Percentiles rank a stretch among this genome's conserved stretches.
These are phyloP conservation scores for Graphiopsis chlorocephala DNA, from an alignment of 2,329 filamentous ascomycete species.

Conservation along the genomic window DNA sequence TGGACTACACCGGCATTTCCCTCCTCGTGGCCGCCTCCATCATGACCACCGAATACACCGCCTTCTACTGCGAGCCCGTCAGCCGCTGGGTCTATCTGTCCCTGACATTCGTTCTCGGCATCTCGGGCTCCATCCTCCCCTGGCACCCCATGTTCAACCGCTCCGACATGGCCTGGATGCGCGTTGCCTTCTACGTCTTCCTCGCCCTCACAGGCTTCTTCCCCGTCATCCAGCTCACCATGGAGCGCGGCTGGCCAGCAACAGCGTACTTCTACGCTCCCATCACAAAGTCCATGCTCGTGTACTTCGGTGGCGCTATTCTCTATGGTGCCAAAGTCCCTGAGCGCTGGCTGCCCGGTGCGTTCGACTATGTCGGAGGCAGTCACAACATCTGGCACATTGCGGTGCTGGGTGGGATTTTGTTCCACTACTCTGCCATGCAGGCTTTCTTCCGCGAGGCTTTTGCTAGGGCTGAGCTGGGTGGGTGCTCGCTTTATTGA, in stretches of 20 bases:
- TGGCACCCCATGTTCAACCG: constrained; percentile 97
- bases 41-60: constrained; percentile 97
- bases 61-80: constrained; percentile 93
- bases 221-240: constrained; percentile 78
- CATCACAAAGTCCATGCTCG: constrained; percentile 77
- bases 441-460: constrained; percentile 78
- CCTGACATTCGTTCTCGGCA: constrained; percentile 74
- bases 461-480: constrained; percentile 34
- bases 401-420: constrained; percentile 87
- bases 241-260: constrained; percentile 73
- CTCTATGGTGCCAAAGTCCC: constrained; percentile 91
- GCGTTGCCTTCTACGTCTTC: constrained; percentile 87
- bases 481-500: constrained; percentile 31
- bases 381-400: constrained; percentile 98
- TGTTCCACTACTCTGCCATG: constrained; percentile 98
- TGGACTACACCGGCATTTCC: constrained; percentile 97
- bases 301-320: constrained; percentile 80
- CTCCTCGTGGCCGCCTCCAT: constrained; percentile 93
- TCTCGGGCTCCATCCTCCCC: constrained; percentile 84
- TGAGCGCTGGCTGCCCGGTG: constrained; percentile 86
- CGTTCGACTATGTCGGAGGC: constrained; percentile 92
- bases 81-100: constrained; percentile 84
- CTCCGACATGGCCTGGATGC: constrained; percentile 85
- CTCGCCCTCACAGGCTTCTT: constrained; percentile 86
- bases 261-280: constrained; percentile 88